A percentile compares a stretch with the other conserved stretches of the same genome.
phyloP scores from a whole-genome alignment of 2,329 filamentous ascomycete species.

The Thielaviopsis euricoi region DNA sequence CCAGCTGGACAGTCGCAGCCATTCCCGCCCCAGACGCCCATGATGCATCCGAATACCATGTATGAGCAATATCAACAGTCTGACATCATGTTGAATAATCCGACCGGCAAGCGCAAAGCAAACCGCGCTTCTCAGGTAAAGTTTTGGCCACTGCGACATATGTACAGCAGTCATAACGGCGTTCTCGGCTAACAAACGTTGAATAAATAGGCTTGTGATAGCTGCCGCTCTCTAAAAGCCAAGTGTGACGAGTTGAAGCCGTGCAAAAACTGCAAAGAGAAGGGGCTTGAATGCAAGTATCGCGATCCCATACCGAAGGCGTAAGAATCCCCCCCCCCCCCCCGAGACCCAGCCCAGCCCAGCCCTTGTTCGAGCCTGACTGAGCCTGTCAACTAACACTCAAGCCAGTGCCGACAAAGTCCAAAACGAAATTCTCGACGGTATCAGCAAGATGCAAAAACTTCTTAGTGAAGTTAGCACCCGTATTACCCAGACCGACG shows the following conservation, averaged over 20 bases:
- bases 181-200: conserved; percentile 9
- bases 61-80: not conserved
- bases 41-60: not conserved
- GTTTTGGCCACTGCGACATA: not conserved
- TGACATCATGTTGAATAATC: not conserved
- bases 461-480: not conserved
- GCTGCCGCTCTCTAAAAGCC: conserved; percentile 71
- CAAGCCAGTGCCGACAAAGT: conserved; percentile 38
- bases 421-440: conserved; percentile 41
- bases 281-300: conserved; percentile 70
- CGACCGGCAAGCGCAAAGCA: conserved; percentile 38
- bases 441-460: conserved; percentile 26
- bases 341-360: too few species aligned
- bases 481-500: not conserved
- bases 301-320: conserved; percentile 83
- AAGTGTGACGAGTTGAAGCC: conserved; percentile 82
- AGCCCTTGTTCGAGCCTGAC: too few species aligned
- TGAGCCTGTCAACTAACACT: not conserved
- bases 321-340: too few species aligned
- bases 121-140: conserved; percentile 46
- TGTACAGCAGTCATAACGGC: not conserved
- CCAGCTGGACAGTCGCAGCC: not conserved
- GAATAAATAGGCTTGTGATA: conserved; percentile 63
- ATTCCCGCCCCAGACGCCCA: conserved; percentile 3
- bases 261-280: conserved; percentile 77